phyloP scores from a whole-genome alignment of 1,139 yeast species.

The Petasospora rhodanensis region DNA sequence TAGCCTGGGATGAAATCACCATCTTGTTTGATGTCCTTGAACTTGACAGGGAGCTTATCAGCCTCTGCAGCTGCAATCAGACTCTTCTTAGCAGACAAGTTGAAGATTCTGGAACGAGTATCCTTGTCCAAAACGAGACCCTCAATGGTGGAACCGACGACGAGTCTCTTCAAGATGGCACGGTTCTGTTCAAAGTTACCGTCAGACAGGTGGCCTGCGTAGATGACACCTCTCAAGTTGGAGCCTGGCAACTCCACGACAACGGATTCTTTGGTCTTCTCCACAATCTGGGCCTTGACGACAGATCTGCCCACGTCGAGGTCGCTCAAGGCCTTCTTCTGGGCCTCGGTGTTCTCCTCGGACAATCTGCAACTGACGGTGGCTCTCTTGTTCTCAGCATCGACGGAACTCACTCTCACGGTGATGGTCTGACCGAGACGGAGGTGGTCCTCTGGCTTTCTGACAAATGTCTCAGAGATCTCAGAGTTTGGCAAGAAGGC shows the following conservation, averaged over 20 bases:
- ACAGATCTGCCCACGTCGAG: conserved; percentile 61
- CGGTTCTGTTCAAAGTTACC: conserved; percentile 71
- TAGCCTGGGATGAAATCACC: conserved; percentile 60
- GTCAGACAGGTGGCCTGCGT: conserved; percentile 73
- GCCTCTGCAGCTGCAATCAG: conserved; percentile 60
- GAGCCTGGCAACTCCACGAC: conserved; percentile 58
- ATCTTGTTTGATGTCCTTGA: conserved; percentile 52
- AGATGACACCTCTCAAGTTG: conserved; percentile 65
- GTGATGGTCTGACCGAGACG: conserved; percentile 81
- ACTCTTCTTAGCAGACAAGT: conserved; percentile 61
- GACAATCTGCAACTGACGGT: conserved; percentile 73
- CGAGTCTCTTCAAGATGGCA: conserved; percentile 50
- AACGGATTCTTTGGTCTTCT: conserved; percentile 69
- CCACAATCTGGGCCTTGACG: conserved; percentile 59
- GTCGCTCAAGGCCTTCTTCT: conserved; percentile 43
- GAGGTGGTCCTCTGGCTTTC: conserved; percentile 71
- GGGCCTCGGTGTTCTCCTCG: conserved; percentile 44
- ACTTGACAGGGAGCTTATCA: conserved; percentile 51
- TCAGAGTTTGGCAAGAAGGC: conserved; percentile 86
- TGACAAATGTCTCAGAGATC: conserved; percentile 83
- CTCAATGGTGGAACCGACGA: conserved; percentile 56
- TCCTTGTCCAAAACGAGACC: conserved; percentile 70
- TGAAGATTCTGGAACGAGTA: conserved; percentile 52
- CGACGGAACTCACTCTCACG: conserved; percentile 60
- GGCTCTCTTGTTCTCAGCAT: conserved; percentile 51